A percentile compares a stretch with the other conserved stretches of the same genome.
Evolutionary conservation across 192 early-diverging fungal genomes (phyloP).

Genomic region (Glomus cerebriforme): DNA sequence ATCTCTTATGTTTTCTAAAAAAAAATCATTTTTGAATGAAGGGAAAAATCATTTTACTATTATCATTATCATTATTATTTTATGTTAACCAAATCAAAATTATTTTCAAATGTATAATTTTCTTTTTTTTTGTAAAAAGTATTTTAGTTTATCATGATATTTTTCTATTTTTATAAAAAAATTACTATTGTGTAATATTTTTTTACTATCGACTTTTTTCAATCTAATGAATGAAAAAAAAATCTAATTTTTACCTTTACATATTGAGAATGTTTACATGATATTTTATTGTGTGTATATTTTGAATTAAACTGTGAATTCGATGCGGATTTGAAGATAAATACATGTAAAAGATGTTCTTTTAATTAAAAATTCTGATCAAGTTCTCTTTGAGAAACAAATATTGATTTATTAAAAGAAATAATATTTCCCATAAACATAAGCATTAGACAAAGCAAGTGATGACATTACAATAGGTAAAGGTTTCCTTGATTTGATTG

Average conservation of each 20-base stretch:
- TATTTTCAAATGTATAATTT: neutral
- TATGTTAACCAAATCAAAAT: neutral
- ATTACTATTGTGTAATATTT: too few relatives aligned
- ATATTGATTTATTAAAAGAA: neutral
- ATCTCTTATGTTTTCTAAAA: neutral
- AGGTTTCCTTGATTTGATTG: slow-evolving; percentile 5
- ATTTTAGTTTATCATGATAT: neutral
- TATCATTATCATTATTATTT: neutral
- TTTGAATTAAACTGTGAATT: too few relatives aligned
- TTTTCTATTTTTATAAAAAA: neutral
- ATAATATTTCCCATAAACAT: slow-evolving; percentile 1
- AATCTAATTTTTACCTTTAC: too few relatives aligned
- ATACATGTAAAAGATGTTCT: too few relatives aligned
- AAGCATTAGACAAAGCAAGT: neutral
- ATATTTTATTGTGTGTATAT: too few relatives aligned
- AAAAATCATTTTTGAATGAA: neutral
- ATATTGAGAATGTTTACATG: too few relatives aligned
- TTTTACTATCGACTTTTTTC: too few relatives aligned
- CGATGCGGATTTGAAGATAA: too few relatives aligned
- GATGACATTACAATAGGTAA: slow-evolving; percentile 2
- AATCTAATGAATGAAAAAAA: too few relatives aligned
- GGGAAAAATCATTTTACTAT: neutral
- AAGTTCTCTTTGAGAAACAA: too few relatives aligned
- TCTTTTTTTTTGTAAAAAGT: neutral
- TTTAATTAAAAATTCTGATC: too few relatives aligned